Conservation (phyloP, 2,329 filamentous ascomycete species). For the Paracorniculantispora psalliotae region DNA sequence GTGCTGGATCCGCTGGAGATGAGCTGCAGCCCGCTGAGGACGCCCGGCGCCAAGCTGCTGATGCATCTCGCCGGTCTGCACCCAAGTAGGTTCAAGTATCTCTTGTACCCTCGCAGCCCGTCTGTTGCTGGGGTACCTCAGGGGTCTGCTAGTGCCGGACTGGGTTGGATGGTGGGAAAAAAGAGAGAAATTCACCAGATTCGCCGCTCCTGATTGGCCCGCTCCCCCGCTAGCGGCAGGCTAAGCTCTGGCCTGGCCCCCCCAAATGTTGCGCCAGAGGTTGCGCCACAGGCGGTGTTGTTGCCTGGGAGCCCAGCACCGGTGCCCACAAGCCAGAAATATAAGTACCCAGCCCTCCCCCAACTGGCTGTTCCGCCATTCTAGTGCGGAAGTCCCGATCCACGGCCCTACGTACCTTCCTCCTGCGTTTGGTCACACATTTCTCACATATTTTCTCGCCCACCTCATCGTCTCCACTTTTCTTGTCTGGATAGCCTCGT, state of each 20-base stretch:
- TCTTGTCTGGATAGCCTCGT: constrained; percentile 18
- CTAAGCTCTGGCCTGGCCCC: constrained; percentile 35
- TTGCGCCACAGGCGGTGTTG: constrained; percentile 40
- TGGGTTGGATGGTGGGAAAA: constrained; percentile 29
- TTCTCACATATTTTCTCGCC: constrained; percentile 27
- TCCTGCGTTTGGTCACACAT: constrained; percentile 40
- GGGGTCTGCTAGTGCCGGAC: constrained; percentile 29
- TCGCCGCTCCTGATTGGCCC: constrained; percentile 34
- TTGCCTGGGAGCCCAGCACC: constrained; percentile 39
- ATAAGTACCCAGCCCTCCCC: constrained; percentile 53
- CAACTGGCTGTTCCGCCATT: constrained; percentile 44
- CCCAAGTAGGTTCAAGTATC: too few species aligned
- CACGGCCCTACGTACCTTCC: constrained; percentile 48
- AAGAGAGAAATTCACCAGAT: constrained; percentile 36
- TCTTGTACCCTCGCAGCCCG: constrained; percentile 8
- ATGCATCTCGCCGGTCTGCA: too few species aligned
- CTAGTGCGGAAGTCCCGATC: constrained; percentile 53
- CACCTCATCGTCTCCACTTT: constrained; percentile 29
- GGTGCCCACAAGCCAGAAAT: constrained; percentile 42
- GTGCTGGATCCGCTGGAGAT: background rate
- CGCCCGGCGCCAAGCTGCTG: too few species aligned
- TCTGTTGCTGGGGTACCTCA: constrained; percentile 36
- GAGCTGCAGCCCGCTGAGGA: background rate
- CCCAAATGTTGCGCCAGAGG: constrained; percentile 21
- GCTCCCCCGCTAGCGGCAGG: constrained; percentile 26